A percentile compares a stretch with the other conserved stretches of the same genome.
Conservation (phyloP, 2,329 filamentous ascomycete species). For the Colletotrichum sp. region DNA sequence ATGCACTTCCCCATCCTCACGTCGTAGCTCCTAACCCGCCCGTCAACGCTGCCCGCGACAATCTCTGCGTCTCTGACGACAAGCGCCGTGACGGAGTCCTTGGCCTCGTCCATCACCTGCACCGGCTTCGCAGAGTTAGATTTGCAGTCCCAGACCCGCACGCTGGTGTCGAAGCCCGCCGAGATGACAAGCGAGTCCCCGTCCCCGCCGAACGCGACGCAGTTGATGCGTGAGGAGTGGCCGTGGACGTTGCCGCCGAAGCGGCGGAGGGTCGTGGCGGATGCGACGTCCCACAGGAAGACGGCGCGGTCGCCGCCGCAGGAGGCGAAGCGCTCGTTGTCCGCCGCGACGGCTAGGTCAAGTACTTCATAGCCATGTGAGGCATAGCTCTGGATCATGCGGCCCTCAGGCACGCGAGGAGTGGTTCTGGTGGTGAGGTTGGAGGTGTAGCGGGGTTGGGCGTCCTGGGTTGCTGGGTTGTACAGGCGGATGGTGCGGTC, state of each 20-base stretch:
- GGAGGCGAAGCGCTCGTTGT: conserved; percentile 88
- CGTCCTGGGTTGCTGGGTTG: conserved; percentile 65
- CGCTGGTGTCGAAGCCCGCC: conserved; percentile 76
- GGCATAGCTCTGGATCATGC: conserved; percentile 84
- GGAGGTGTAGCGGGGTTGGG: conserved; percentile 23
- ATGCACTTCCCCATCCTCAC: conserved; percentile 74
- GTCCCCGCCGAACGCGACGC: conserved; percentile 78
- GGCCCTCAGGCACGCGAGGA: conserved; percentile 47
- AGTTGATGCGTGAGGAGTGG: conserved; percentile 77
- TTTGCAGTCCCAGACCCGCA: conserved; percentile 77
- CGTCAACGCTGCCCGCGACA: conserved; percentile 82
- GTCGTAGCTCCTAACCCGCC: conserved; percentile 82
- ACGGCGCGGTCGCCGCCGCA: conserved; percentile 88
- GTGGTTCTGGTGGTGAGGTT: conserved; percentile 40
- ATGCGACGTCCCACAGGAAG: conserved; percentile 93
- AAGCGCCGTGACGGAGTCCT: conserved; percentile 67
- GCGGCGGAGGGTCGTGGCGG: conserved; percentile 76
- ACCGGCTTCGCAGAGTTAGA: conserved; percentile 63
- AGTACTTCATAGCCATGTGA: conserved; percentile 94
- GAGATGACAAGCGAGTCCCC: conserved; percentile 75
- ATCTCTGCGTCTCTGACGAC: conserved; percentile 61
- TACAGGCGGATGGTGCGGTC: conserved; percentile 88
- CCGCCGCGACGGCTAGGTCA: conserved; percentile 72
- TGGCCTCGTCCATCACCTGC: conserved; percentile 75
- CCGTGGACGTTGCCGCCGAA: conserved; percentile 68